A percentile compares a stretch with the other conserved stretches of the same genome.
Evolutionary conservation across 1,284 basidiomycete species (phyloP).

Genomic region (Inonotus obliquus): DNA sequence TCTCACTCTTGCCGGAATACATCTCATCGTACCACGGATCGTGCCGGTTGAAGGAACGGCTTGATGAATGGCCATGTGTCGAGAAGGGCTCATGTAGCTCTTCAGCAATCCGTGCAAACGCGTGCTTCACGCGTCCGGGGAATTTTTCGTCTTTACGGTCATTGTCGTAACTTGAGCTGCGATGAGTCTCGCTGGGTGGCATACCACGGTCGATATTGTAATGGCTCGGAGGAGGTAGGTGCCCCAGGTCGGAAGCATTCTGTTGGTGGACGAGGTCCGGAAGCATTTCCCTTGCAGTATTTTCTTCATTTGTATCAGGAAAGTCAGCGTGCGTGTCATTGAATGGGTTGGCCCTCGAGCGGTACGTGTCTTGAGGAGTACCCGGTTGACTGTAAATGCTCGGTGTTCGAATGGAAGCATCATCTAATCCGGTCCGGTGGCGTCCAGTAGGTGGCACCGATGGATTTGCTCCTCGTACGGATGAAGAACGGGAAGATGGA

Average conservation of each 20-base stretch:
- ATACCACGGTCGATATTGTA: background rate
- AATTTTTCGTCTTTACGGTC: background rate
- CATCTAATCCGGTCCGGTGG: background rate
- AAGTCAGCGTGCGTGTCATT: background rate
- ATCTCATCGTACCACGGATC: constrained; percentile 4
- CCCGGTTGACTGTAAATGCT: background rate
- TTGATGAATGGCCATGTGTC: background rate
- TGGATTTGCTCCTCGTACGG: background rate
- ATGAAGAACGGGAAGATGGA: background rate
- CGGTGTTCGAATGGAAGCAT: background rate
- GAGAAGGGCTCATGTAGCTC: background rate
- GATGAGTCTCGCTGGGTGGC: background rate
- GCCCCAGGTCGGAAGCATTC: no score
- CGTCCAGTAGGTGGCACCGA: background rate
- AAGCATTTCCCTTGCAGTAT: background rate
- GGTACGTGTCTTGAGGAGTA: background rate
- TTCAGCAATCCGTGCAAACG: background rate
- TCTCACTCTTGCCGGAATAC: background rate
- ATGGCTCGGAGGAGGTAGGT: background rate
- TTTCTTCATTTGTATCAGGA: background rate
- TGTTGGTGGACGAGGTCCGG: background rate
- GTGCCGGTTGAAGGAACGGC: background rate
- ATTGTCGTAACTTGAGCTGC: background rate
- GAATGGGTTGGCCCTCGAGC: background rate
- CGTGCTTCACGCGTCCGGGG: constrained; percentile 5